phyloP scores from a whole-genome alignment of 2,329 filamentous ascomycete species.

The Lachnellula subtilissima region DNA sequence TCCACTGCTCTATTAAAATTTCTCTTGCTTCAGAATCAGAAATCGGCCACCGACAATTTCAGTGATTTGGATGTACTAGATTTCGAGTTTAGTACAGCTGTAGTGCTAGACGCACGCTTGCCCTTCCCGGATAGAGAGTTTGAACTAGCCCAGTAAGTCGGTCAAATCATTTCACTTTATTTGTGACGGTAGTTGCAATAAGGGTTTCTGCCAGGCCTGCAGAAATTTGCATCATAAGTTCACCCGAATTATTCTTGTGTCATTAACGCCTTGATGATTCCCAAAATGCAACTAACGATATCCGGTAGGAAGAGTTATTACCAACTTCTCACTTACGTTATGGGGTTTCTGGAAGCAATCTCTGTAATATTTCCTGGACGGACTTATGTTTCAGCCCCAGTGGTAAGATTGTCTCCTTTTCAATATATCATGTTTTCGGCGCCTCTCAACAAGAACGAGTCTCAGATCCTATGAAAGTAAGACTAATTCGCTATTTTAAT shows the following conservation, averaged over 20 bases:
- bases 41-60: conserved; percentile 2
- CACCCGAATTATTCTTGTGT: too few species aligned
- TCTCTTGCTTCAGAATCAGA: conserved; percentile 14
- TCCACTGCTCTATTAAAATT: conserved; percentile 13
- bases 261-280: too few species aligned
- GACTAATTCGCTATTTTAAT: too few species aligned
- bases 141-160: conserved; percentile 9
- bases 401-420: too few species aligned
- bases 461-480: too few species aligned
- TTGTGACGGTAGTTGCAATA: too few species aligned
- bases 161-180: neutral
- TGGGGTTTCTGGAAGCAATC: conserved; percentile 16
- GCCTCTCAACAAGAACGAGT: too few species aligned
- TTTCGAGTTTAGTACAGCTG: conserved; percentile 15
- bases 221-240: too few species aligned
- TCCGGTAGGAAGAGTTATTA: conserved; percentile 14
- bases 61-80: conserved; percentile 19
- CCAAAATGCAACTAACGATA: neutral
- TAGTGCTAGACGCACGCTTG: neutral
- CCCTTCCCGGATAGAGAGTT: conserved; percentile 14
- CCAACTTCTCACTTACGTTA: conserved; percentile 15
- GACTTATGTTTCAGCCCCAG: conserved; percentile 14
- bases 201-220: too few species aligned
- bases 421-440: too few species aligned
- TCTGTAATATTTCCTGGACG: conserved; percentile 13